These are phyloP conservation scores for Auriscalpium vulgare DNA, from an alignment of 768 basidiomycete species.

Conservation along the genomic window DNA sequence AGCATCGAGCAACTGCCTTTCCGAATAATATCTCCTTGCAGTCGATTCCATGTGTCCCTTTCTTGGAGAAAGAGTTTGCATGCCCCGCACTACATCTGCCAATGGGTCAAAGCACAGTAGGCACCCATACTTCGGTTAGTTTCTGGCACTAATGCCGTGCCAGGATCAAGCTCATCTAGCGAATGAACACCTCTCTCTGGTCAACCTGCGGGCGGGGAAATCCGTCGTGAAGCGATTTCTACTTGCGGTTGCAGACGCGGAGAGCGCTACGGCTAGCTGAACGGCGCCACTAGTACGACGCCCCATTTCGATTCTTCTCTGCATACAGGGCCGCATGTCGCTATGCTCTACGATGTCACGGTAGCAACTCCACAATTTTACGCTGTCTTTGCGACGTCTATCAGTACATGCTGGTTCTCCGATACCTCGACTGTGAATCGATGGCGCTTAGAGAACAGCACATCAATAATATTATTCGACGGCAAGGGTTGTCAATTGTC, in stretches of 20 bases:
- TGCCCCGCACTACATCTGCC: slow-evolving; percentile 91
- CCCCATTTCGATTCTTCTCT: too few relatives aligned
- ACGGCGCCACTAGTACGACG: too few relatives aligned
- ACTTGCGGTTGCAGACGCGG: slow-evolving; percentile 34
- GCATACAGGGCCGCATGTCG: too few relatives aligned
- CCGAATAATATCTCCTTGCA: slow-evolving; percentile 21
- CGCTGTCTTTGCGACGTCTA: too few relatives aligned
- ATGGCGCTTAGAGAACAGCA: too few relatives aligned
- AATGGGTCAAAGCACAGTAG: slow-evolving; percentile 83
- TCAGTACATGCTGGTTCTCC: too few relatives aligned
- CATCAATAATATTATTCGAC: too few relatives aligned
- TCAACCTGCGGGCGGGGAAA: slow-evolving; percentile 74
- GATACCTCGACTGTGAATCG: too few relatives aligned
- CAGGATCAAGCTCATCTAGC: slow-evolving; percentile 91
- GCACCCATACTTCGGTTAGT: slow-evolving; percentile 18
- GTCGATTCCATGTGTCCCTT: slow-evolving; percentile 93
- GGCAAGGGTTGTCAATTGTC: too few relatives aligned
- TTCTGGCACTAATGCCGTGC: background rate
- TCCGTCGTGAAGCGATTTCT: slow-evolving; percentile 72
- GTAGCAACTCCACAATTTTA: too few relatives aligned
- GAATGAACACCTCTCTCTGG: slow-evolving; percentile 83
- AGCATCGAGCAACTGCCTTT: background rate
- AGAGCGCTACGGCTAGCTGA: too few relatives aligned
- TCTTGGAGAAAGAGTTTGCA: slow-evolving; percentile 83
- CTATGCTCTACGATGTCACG: too few relatives aligned